Conservation (phyloP, 192 early-diverging fungal genomes). For the Martensiomyces pterosporus region DNA sequence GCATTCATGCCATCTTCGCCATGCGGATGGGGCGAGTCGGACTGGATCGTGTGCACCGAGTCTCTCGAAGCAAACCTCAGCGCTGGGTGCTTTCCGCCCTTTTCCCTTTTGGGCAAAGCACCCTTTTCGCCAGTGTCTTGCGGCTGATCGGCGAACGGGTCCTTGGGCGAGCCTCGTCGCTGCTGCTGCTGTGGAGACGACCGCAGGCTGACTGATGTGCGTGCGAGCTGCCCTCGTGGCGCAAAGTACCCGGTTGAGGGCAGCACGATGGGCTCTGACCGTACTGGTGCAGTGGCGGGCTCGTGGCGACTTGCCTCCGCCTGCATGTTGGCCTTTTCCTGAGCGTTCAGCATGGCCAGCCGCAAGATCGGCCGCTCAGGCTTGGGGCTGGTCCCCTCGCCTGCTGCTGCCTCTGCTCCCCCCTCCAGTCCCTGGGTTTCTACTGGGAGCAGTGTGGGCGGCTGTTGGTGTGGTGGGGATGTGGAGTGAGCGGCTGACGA, state of each 20-base stretch:
- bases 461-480: no score
- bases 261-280: conserved; percentile 14
- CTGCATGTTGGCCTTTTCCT: conserved; percentile 9
- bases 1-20: neutral
- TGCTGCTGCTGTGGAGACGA: no score
- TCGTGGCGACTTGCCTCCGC: conserved; percentile 9
- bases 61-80: conserved; percentile 38
- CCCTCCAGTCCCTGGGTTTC: no score
- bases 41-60: conserved; percentile 36
- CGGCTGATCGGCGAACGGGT: no score
- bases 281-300: conserved; percentile 30
- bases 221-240: conserved; percentile 11
- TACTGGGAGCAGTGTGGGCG: no score
- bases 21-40: conserved; percentile 1
- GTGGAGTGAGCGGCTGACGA: no score
- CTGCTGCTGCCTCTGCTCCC: no score
- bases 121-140: no score
- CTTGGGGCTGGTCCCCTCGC: no score
- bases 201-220: no score
- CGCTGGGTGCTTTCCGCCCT: conserved; percentile 4
- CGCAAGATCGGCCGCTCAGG: conserved; percentile 21
- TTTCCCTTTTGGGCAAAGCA: neutral
- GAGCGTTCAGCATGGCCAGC: conserved; percentile 35
- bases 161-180: no score
- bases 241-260: conserved; percentile 45